A percentile compares a stretch with the other conserved stretches of the same genome.
phyloP scores from a whole-genome alignment of 2,329 filamentous ascomycete genomes.

The Claviceps digitariae region DNA sequence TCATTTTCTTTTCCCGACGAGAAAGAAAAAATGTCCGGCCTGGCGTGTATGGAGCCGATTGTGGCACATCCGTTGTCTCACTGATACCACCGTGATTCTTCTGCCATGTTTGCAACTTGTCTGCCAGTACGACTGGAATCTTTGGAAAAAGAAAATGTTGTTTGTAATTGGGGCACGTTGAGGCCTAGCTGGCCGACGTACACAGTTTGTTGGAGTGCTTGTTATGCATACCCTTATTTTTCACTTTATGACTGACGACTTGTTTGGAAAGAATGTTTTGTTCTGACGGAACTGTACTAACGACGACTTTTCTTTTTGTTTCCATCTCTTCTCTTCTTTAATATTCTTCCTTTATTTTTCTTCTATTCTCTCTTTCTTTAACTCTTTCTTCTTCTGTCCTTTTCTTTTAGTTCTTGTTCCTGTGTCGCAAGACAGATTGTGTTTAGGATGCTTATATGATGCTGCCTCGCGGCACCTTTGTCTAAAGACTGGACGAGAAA shows the following conservation, averaged over 20 bases:
- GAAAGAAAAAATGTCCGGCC: background rate
- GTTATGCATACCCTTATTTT: background rate
- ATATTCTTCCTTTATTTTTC: background rate
- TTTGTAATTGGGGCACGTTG: background rate
- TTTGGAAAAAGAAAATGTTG: background rate
- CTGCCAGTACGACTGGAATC: background rate
- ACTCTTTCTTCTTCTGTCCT: background rate
- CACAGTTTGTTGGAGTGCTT: background rate
- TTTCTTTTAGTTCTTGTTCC: background rate
- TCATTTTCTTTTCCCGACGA: background rate
- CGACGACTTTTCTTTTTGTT: background rate
- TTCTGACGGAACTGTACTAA: background rate
- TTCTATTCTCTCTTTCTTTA: background rate
- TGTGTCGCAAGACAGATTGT: background rate
- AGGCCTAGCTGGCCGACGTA: background rate
- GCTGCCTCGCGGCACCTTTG: constrained; percentile 35
- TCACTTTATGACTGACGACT: constrained; percentile 9
- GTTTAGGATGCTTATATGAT: constrained; percentile 21
- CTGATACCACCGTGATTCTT: background rate
- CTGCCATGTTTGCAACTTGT: background rate
- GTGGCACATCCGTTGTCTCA: background rate
- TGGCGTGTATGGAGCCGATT: background rate
- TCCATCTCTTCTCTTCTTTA: background rate
- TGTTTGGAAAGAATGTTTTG: background rate
- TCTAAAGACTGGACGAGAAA: constrained; percentile 10